Evolutionary conservation across 139 green algal genomes (phyloP), one percentile per base, ranked within the genome.

Genomic region (Closterium sp.): DNA sequence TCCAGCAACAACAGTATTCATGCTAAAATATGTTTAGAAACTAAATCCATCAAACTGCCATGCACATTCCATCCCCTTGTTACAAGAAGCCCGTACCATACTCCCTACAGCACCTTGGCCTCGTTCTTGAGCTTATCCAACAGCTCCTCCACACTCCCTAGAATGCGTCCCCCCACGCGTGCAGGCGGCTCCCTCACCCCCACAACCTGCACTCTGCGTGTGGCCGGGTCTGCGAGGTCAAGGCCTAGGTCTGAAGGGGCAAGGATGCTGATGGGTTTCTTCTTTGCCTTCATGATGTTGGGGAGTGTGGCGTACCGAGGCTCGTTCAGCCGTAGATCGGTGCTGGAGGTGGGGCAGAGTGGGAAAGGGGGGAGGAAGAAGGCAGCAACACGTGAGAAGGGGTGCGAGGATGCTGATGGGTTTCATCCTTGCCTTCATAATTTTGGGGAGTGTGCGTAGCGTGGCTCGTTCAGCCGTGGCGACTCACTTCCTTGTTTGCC

Each of bases 391-490:
- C n/a, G n/a, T n/a, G 45, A 70, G 45, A 4, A 22, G 45, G 11
- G 45, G 9, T 19, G 10, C 9, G 7, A 62, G 42, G 5, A 19
- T 19, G 9, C 10, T 19, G 9, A 99, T 97, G 0, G 94, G 89
- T 91, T 97, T 97, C 95, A 98, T 98, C 95, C 98, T 99, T 45
- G 97, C 97, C 86, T 97, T 97, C 97, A 99, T 99, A 86, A 98
- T 98, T 91, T 97, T 97, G 9, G 97, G 97, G 91, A 99, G 95
- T 24, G 97, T 98, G 97, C 96, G 89, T 99, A 99, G 38, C 97
- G 91, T 2, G 98, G 98, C 90, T 97, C 96, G 93, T 99, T 99
- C 31, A 99, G 95, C 21, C 98, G 94, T 94, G 87, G 99, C 97
- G 0, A 94, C 87, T 91, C 97, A 97, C 95, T 91, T 97, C 97